Evolutionary conservation across 306 rosid species (phyloP).

Genomic region (Nissolia schottii): DNA sequence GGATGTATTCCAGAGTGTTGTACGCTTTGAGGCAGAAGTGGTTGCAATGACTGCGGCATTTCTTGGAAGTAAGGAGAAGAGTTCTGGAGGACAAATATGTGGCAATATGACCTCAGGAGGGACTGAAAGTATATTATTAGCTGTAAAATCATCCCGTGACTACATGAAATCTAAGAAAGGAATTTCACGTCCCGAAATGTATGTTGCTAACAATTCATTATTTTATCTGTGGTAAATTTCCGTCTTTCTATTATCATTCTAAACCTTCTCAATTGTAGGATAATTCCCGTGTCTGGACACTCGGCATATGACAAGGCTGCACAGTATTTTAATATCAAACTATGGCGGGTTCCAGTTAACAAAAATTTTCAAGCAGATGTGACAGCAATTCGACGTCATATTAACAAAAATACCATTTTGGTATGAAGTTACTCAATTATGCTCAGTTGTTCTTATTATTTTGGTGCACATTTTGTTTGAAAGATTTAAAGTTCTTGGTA

Average conservation of each 20-base stretch:
- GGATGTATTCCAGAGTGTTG: constrained; percentile 89
- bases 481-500: constrained; percentile 2
- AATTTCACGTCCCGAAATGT: constrained; percentile 90
- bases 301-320: constrained; percentile 98
- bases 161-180: constrained; percentile 81
- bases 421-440: constrained; percentile 35
- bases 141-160: constrained; percentile 92
- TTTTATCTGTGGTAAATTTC: constrained; percentile 1
- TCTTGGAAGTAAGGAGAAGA: constrained; percentile 74
- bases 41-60: constrained; percentile 94
- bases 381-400: constrained; percentile 55
- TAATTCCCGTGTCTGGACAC: constrained; percentile 92
- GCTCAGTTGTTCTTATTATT: neutral
- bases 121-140: constrained; percentile 92
- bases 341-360: constrained; percentile 84
- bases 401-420: constrained; percentile 82
- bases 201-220: constrained; percentile 22
- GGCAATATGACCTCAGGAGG: constrained; percentile 99
- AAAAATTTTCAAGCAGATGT: constrained; percentile 73
- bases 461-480: neutral
- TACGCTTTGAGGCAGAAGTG: constrained; percentile 84
- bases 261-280: constrained; percentile 41
- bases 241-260: constrained; percentile 13
- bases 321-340: constrained; percentile 87
- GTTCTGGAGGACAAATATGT: constrained; percentile 84